These are phyloP conservation scores for Cryptosporidium bovis DNA, from an alignment of 169 alveolate species.

Conservation along the genomic window DNA sequence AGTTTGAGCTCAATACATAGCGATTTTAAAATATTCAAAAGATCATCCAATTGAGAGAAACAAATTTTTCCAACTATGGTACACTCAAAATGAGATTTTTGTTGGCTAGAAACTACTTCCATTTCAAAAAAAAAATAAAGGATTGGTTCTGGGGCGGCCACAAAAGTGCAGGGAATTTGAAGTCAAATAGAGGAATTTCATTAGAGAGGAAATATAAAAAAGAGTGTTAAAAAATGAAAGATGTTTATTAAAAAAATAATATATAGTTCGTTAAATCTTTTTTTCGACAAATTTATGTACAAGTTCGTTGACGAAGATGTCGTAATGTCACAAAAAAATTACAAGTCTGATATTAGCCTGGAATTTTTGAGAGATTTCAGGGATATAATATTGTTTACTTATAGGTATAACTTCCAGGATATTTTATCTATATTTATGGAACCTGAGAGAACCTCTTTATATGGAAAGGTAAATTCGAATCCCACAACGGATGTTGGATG, in stretches of 20 bases:
- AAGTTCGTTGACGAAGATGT: slow-evolving; percentile 4
- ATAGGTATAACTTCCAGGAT: slow-evolving; percentile 35
- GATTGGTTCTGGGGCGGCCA: background rate
- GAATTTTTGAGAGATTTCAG: slow-evolving; percentile 14
- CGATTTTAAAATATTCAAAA: slow-evolving; percentile 23
- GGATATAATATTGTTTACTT: slow-evolving; percentile 33
- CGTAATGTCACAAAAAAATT: slow-evolving; percentile 13
- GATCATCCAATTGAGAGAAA: slow-evolving; percentile 26
- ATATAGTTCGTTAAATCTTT: slow-evolving; percentile 11
- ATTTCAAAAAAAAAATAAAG: background rate
- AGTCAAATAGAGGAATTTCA: too few relatives aligned
- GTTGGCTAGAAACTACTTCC: background rate
- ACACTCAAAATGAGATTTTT: slow-evolving; percentile 36
- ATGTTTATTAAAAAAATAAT: slow-evolving; percentile 18
- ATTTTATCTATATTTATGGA: background rate
- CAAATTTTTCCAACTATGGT: slow-evolving; percentile 31
- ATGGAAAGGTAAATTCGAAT: background rate
- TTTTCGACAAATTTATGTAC: background rate
- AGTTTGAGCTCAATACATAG: slow-evolving; percentile 33
- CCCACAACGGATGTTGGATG: slow-evolving; percentile 53
- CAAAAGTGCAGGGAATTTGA: background rate
- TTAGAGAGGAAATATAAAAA: too few relatives aligned
- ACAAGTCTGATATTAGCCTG: background rate
- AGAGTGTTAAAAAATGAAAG: background rate
- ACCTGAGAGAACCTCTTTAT: background rate